Evolutionary conservation across 1,284 basidiomycete genomes (phyloP).

Genomic region (Melampsora americana): DNA sequence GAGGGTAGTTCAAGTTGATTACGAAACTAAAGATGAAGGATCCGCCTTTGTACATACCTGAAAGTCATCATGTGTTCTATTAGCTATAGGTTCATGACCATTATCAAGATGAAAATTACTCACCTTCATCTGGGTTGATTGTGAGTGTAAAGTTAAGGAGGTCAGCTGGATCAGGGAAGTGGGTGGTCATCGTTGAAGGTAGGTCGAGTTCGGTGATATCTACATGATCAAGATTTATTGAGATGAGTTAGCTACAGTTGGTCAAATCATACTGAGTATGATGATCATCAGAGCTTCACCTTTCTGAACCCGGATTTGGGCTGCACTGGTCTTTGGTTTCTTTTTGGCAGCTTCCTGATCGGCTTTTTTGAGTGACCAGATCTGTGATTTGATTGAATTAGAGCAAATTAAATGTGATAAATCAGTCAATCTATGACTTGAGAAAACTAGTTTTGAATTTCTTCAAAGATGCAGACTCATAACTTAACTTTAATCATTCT

Average conservation of each 20-base stretch:
- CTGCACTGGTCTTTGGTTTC: constrained; percentile 94
- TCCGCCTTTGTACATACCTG: constrained; percentile 97
- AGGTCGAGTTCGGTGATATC: constrained; percentile 96
- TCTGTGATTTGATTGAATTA: constrained; percentile 59
- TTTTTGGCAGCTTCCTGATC: constrained; percentile 89
- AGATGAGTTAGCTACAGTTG: not conserved
- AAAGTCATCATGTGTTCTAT: not conserved
- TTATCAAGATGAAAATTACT: constrained; percentile 39
- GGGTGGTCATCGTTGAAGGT: constrained; percentile 89
- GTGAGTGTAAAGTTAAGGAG: constrained; percentile 93
- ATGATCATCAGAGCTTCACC: constrained; percentile 60
- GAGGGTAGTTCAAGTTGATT: constrained; percentile 97
- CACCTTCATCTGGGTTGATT: constrained; percentile 95
- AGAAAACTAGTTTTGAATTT: no score
- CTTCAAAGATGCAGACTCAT: no score
- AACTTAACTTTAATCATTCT: not conserved
- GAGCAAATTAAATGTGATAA: not conserved
- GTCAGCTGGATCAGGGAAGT: constrained; percentile 85
- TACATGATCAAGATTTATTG: constrained; percentile 53
- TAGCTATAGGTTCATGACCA: not conserved
- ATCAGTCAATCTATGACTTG: not conserved
- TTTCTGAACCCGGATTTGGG: constrained; percentile 97
- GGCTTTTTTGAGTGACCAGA: constrained; percentile 97
- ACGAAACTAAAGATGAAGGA: constrained; percentile 87
- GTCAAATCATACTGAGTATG: constrained; percentile 10